Evolutionary conservation across 768 basidiomycete species (phyloP).

Genomic region (Termitomyces sp.): DNA sequence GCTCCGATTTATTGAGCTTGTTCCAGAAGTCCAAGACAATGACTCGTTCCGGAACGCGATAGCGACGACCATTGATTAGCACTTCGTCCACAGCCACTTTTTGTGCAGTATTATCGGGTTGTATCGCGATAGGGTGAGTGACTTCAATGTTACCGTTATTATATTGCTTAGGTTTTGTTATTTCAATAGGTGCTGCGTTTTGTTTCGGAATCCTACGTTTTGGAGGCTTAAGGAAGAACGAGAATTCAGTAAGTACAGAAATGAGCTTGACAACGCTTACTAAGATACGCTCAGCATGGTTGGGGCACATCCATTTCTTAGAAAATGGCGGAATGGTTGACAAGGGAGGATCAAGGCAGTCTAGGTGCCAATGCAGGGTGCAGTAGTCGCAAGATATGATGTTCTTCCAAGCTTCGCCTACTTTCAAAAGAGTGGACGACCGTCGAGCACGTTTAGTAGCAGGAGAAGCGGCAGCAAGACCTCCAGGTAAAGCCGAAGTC

Average conservation of each 20-base stretch:
- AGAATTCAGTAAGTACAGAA: slow-evolving; percentile 9
- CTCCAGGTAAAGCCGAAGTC: slow-evolving; percentile 65
- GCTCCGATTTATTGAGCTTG: slow-evolving; percentile 51
- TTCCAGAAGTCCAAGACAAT: slow-evolving; percentile 96
- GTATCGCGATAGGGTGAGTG: slow-evolving; percentile 57
- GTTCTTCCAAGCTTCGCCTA: slow-evolving; percentile 56
- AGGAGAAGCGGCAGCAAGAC: slow-evolving; percentile 46
- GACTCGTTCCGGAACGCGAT: slow-evolving; percentile 88
- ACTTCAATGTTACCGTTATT: slow-evolving; percentile 95
- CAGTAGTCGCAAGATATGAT: slow-evolving; percentile 97
- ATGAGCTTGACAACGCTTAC: slow-evolving; percentile 42
- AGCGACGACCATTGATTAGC: slow-evolving; percentile 82
- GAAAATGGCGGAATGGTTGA: slow-evolving; percentile 78
- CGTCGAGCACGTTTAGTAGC: slow-evolving; percentile 51
- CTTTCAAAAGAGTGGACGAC: slow-evolving; percentile 32
- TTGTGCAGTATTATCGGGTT: slow-evolving; percentile 28
- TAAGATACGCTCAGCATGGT: slow-evolving; percentile 83
- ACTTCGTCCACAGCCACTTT: slow-evolving; percentile 75
- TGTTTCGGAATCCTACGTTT: slow-evolving; percentile 79
- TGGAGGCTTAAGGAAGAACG: slow-evolving; percentile 47
- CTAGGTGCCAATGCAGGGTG: slow-evolving; percentile 92
- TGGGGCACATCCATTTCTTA: slow-evolving; percentile 99
- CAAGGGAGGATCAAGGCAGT: slow-evolving; percentile 91
- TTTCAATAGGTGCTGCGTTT: slow-evolving; percentile 61
- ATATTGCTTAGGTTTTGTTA: slow-evolving; percentile 64